Base-by-base conservation (phyloP, 306 rosid genomes). In the Citrullus mucosospermus region DNA sequence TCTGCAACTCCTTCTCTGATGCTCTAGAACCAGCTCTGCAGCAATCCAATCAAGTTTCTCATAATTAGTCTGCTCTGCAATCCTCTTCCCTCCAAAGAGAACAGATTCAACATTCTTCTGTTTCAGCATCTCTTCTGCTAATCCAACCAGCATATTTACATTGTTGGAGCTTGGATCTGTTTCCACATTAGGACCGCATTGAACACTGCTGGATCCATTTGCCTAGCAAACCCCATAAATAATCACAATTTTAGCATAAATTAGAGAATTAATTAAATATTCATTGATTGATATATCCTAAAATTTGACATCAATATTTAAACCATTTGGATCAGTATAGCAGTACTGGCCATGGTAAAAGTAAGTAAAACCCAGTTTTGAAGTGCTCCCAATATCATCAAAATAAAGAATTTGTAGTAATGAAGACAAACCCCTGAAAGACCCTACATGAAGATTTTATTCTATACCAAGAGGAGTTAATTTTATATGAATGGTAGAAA, bases 1-100 rank as follows among this genome's bases (percentile, higher is more conserved):
- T 82, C 99, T 89, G 92, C 99, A 95, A 89, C 99, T 92, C 96
- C 99, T 90, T 90, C 98, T 92, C 96, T 92, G 98, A 87, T 96
- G 99, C 85, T 96, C 99, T 76, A 85, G 83, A 67, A 96, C 97
- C 78, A 96, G 90, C 81, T 96, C 99, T 75, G 93, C 98, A 6
- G 97, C 99, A 70, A 96, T 88, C 98, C 99, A 96, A 78, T 92
- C 99, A 17, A 96, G 96, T 86, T 90, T 96, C 88, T 96, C 97
- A 1, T 84, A 87, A 81, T 96, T 96, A 78, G 88, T 90, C 82
- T 88, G 89, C 80, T 96, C 99, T 2, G 84, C 91, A 25, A 96
- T 86, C 84, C 91, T 92, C 90, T 91, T 96, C 39, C 98, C 97
- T 9, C 96, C 98, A 76, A 96, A 95, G 70, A 95, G 90, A 38